Percentiles rank a stretch among this genome's conserved stretches.
Evolutionary conservation across 2,329 filamentous ascomycete species (phyloP).

Genomic region (Salinomyces thailandicus): DNA sequence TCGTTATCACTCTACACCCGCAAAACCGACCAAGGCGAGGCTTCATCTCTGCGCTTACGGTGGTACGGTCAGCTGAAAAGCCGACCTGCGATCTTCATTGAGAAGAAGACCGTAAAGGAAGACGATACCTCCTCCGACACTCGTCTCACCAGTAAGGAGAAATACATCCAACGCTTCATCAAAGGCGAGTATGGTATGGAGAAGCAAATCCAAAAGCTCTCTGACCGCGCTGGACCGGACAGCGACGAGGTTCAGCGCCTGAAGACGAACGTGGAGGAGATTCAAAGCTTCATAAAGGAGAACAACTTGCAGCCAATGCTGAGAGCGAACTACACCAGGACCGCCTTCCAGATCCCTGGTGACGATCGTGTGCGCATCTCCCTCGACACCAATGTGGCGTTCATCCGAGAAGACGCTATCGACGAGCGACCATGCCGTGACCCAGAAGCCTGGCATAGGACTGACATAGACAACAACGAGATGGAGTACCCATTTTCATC

Average conservation of each 20-base stretch:
- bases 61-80: conserved; percentile 82
- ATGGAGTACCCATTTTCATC: conserved; percentile 81
- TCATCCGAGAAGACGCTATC: conserved; percentile 67
- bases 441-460: conserved; percentile 79
- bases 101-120: conserved; percentile 77
- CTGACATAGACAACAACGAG: conserved; percentile 71
- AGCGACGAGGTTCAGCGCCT: conserved; percentile 57
- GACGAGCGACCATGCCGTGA: conserved; percentile 87
- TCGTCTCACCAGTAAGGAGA: conserved; percentile 80
- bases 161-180: conserved; percentile 82
- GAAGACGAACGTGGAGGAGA: conserved; percentile 60
- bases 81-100: conserved; percentile 70
- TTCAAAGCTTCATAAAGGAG: conserved; percentile 69
- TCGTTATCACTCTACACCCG: conserved; percentile 77
- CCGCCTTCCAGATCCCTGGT: conserved; percentile 90
- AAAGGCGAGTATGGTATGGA: conserved; percentile 84
- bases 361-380: conserved; percentile 86
- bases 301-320: conserved; percentile 73
- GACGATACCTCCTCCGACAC: conserved; percentile 69
- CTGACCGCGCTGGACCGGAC: conserved; percentile 60
- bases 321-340: conserved; percentile 85
- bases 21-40: conserved; percentile 70
- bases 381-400: conserved; percentile 82
- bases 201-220: conserved; percentile 77
- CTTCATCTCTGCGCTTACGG: conserved; percentile 71